phyloP scores from a whole-genome alignment of 352 stramenopile species.

The Phytophthora sansomeana region DNA sequence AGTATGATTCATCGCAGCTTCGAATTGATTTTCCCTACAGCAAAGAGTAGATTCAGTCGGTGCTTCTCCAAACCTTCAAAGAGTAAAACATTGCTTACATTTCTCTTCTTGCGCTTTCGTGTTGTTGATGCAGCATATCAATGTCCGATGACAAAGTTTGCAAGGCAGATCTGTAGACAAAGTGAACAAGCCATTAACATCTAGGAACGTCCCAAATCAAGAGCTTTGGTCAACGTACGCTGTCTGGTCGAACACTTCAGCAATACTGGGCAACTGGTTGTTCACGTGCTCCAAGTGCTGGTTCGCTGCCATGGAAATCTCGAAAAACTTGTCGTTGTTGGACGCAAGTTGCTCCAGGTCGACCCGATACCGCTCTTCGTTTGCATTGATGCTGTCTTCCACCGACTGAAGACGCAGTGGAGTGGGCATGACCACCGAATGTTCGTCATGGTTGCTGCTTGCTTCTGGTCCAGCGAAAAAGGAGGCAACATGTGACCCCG shows the following conservation, averaged over 20 bases:
- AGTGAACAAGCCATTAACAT: neutral
- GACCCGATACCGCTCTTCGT: conserved; percentile 57
- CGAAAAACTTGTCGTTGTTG: conserved; percentile 67
- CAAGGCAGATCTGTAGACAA: conserved; percentile 39
- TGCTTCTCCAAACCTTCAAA: neutral
- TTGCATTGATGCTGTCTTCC: conserved; percentile 51
- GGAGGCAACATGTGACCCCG: conserved; percentile 36
- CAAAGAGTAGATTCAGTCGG: neutral
- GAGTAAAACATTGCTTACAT: conserved; percentile 39
- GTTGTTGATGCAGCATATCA: conserved; percentile 47
- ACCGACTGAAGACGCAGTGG: conserved; percentile 51
- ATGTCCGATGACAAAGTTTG: conserved; percentile 56
- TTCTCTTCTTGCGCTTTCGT: conserved; percentile 43
- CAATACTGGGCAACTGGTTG: conserved; percentile 52
- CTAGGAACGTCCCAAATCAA: neutral
- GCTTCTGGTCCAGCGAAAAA: conserved; percentile 46
- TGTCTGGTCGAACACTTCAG: conserved; percentile 44
- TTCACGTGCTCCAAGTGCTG: conserved; percentile 66
- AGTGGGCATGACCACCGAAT: conserved; percentile 14
- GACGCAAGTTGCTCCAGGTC: conserved; percentile 54
- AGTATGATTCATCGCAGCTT: conserved; percentile 47
- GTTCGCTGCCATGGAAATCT: conserved; percentile 57
- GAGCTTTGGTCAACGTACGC: conserved; percentile 28
- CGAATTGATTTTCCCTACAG: conserved; percentile 44
- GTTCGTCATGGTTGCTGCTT: conserved; percentile 10